phyloP scores from a whole-genome alignment of 192 early-diverging fungal species.

The Cetraspora pellucida region DNA sequence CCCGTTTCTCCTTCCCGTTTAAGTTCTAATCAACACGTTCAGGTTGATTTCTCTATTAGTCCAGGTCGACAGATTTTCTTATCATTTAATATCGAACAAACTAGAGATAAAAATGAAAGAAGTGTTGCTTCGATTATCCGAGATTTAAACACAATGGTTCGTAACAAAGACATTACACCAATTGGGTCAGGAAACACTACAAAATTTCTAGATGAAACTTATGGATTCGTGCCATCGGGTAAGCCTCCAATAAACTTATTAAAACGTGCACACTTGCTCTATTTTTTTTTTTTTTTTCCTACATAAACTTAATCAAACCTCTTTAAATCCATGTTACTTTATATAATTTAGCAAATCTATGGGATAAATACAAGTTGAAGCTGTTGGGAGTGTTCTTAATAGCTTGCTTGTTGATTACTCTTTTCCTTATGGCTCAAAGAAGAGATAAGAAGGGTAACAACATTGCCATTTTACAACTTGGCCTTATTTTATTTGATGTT shows the following conservation, averaged over 20 bases:
- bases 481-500: constrained; percentile 5
- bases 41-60: not conserved
- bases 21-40: not conserved
- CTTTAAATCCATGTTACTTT: not conserved
- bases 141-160: not conserved
- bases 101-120: not conserved
- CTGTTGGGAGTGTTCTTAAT: not conserved
- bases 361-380: constrained; percentile 9
- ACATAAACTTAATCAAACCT: not conserved
- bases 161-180: not conserved
- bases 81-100: not conserved
- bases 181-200: not conserved
- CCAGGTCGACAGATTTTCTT: not conserved
- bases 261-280: no score
- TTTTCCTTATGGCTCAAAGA: not conserved
- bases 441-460: constrained; percentile 13
- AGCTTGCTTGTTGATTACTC: not conserved
- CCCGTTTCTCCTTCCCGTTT: not conserved
- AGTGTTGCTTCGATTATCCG: not conserved
- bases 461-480: constrained; percentile 14
- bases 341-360: not conserved
- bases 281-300: no score
- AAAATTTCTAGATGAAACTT: not conserved
- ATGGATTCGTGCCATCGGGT: not conserved
- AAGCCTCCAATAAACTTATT: not conserved